A percentile compares a stretch with the other conserved stretches of the same genome.
phyloP scores from a whole-genome alignment of 495 filamentous ascomycete species.

The Penicillium bovifimosum region DNA sequence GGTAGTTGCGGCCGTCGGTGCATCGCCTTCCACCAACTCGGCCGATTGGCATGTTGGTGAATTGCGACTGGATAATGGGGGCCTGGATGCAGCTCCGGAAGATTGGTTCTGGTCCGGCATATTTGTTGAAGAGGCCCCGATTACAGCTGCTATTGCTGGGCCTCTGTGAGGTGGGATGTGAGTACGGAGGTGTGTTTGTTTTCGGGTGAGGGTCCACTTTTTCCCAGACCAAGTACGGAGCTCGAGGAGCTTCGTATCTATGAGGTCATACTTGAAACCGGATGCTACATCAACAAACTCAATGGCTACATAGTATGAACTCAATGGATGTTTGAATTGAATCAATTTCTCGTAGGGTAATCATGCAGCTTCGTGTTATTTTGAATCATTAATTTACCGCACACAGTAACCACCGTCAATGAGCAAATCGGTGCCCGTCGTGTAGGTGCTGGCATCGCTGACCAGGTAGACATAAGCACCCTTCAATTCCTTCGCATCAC shows the following conservation, averaged over 20 bases:
- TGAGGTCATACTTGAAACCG: not conserved
- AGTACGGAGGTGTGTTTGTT: no score
- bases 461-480: slow-evolving; percentile 74
- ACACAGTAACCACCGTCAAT: slow-evolving; percentile 62
- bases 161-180: slow-evolving; percentile 15
- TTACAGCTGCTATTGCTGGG: slow-evolving; percentile 55
- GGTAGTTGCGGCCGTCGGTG: slow-evolving; percentile 51
- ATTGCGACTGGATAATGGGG: slow-evolving; percentile 56
- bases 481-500: slow-evolving; percentile 77
- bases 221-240: no score
- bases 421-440: slow-evolving; percentile 70
- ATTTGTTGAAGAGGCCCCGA: slow-evolving; percentile 58
- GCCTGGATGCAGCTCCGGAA: slow-evolving; percentile 45
- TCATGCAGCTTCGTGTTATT: not conserved
- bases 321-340: not conserved
- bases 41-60: slow-evolving; percentile 72
- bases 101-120: slow-evolving; percentile 72
- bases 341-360: slow-evolving; percentile 4
- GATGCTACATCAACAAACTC: not conserved
- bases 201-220: not conserved
- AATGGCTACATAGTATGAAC: no score
- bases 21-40: slow-evolving; percentile 59
- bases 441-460: slow-evolving; percentile 75
- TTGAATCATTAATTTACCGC: slow-evolving; percentile 27
- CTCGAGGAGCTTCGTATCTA: not conserved